phyloP scores from a whole-genome alignment of 2,329 filamentous ascomycete genomes.

The Pyricularia sp. region DNA sequence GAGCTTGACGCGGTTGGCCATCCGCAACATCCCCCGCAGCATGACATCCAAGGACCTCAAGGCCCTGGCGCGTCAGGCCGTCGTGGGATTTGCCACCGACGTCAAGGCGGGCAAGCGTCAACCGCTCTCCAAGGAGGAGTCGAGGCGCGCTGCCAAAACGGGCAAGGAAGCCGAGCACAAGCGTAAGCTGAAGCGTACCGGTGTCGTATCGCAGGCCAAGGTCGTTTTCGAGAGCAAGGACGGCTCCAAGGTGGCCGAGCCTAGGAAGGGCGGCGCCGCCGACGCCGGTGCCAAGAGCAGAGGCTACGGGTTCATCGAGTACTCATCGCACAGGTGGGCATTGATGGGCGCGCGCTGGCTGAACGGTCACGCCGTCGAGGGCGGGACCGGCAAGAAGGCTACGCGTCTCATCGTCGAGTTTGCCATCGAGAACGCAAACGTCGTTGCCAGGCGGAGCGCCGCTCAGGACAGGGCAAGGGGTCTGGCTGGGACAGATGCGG shows the following conservation, averaged over 20 bases:
- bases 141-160: conserved; percentile 66
- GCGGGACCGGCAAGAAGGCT: conserved; percentile 46
- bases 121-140: conserved; percentile 83
- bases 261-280: conserved; percentile 50
- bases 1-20: conserved; percentile 78
- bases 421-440: conserved; percentile 94
- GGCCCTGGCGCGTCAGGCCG: conserved; percentile 78
- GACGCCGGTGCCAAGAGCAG: conserved; percentile 73
- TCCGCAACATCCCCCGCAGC: conserved; percentile 83
- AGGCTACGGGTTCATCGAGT: conserved; percentile 97
- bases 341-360: conserved; percentile 92
- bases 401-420: conserved; percentile 93
- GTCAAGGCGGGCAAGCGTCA: conserved; percentile 69
- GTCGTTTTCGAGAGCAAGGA: conserved; percentile 84
- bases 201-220: conserved; percentile 87
- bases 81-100: conserved; percentile 88
- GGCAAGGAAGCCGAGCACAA: conserved; percentile 73
- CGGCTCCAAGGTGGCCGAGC: conserved; percentile 74
- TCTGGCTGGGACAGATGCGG: conserved; percentile 8
- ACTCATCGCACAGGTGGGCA: conserved; percentile 85
- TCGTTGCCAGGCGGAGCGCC: conserved; percentile 70
- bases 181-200: conserved; percentile 73
- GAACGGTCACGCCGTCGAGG: conserved; percentile 58
- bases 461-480: conserved; percentile 36
- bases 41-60: conserved; percentile 84